Conservation (phyloP, 176 grass and related monocot genomes). For the Phragmites australis region DNA sequence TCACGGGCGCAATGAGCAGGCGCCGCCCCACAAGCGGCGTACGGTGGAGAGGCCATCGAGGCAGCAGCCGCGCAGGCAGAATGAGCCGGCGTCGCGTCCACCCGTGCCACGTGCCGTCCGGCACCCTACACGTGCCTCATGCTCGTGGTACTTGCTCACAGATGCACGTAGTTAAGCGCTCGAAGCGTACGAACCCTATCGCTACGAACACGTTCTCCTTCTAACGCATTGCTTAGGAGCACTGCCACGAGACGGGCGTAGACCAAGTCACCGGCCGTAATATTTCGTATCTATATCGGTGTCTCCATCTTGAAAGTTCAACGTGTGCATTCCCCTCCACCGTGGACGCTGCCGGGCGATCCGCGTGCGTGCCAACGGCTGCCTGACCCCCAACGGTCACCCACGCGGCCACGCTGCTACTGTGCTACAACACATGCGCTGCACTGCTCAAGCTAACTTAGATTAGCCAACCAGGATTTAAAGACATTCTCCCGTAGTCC, state of each 20-base stretch:
- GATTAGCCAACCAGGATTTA: background rate
- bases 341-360: too few species aligned
- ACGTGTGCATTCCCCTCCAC: too few species aligned
- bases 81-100: too few species aligned
- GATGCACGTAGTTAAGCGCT: background rate
- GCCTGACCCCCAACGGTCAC: background rate
- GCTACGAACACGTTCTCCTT: too few species aligned
- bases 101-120: background rate
- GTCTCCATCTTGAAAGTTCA: too few species aligned
- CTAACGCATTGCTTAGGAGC: too few species aligned
- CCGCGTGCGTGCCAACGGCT: constrained; percentile 10
- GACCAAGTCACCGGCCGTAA: too few species aligned
- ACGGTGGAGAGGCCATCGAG: too few species aligned
- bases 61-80: too few species aligned
- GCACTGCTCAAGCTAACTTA: background rate
- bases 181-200: background rate
- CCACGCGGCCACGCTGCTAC: background rate
- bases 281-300: too few species aligned
- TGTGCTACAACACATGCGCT: background rate
- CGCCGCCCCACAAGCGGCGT: too few species aligned
- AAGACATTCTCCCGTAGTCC: background rate
- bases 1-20: constrained; percentile 47
- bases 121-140: background rate
- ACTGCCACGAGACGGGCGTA: too few species aligned
- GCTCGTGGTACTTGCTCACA: constrained; percentile 8